A percentile compares a stretch with the other conserved stretches of the same genome.
phyloP scores from a whole-genome alignment of 805 yeast species.

The Grigorovia jiainica region DNA sequence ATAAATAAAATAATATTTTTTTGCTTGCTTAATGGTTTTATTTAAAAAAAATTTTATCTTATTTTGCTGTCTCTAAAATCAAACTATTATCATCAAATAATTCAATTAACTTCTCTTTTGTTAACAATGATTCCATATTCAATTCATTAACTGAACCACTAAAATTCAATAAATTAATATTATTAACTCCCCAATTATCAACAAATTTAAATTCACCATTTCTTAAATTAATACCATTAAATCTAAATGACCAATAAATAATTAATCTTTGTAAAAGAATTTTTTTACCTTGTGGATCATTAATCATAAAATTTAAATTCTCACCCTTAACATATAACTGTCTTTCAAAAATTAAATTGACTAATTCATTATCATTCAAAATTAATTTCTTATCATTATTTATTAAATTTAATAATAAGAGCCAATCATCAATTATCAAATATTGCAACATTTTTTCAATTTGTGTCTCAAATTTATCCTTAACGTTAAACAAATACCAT shows the following conservation, averaged over 20 bases:
- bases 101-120: neutral
- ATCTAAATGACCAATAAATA: constrained; percentile 34
- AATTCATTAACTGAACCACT: constrained; percentile 13
- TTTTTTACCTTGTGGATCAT: constrained; percentile 29
- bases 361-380: constrained; percentile 40
- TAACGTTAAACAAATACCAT: constrained; percentile 28
- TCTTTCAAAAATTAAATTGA: constrained; percentile 46
- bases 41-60: no score
- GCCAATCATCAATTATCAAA: constrained; percentile 26
- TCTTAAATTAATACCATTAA: constrained; percentile 21
- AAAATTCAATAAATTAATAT: constrained; percentile 17
- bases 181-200: constrained; percentile 27
- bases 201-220: constrained; percentile 29
- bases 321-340: constrained; percentile 37
- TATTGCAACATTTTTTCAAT: constrained; percentile 45
- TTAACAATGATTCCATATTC: neutral
- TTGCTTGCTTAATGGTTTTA: no score
- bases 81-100: neutral
- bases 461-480: constrained; percentile 35
- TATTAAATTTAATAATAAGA: constrained; percentile 13
- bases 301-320: constrained; percentile 27
- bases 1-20: no score
- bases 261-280: constrained; percentile 33
- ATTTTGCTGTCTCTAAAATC: no score
- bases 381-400: constrained; percentile 2